Conservation (phyloP, 805 yeast species). For the Lipomyces anomalus region DNA sequence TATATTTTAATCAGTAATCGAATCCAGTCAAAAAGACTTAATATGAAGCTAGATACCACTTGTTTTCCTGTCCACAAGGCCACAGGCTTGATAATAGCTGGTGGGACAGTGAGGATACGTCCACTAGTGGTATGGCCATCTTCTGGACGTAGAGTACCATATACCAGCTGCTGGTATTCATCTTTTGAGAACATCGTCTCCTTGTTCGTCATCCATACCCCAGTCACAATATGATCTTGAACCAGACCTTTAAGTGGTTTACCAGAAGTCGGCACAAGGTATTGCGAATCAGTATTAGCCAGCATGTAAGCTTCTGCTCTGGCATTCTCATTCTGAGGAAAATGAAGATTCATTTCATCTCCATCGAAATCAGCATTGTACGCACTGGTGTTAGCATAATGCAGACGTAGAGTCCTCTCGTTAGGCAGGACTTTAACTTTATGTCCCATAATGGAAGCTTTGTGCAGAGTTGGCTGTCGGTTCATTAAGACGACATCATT, state of each 20-base stretch:
- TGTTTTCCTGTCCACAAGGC: conserved; percentile 99
- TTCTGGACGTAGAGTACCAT: conserved; percentile 93
- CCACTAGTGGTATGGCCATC: conserved; percentile 84
- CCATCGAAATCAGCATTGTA: conserved; percentile 99
- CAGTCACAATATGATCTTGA: conserved; percentile 98
- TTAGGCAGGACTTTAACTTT: conserved; percentile 94
- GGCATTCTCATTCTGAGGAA: conserved; percentile 97
- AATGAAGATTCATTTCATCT: conserved; percentile 99
- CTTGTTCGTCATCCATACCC: conserved; percentile 95
- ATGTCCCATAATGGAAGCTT: conserved; percentile 99
- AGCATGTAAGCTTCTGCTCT: conserved; percentile 90
- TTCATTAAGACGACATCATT: conserved; percentile 96
- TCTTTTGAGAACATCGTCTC: conserved; percentile 89
- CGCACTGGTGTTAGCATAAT: conserved; percentile 98
- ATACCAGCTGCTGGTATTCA: conserved; percentile 85
- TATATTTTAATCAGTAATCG: too few species aligned
- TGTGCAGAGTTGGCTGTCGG: conserved; percentile 98
- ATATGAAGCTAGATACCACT: too few species aligned
- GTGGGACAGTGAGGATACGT: conserved; percentile 71
- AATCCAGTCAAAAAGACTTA: too few species aligned
- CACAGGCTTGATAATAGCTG: conserved; percentile 78
- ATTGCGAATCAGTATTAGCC: conserved; percentile 97
- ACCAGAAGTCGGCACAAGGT: conserved; percentile 97
- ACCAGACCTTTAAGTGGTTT: conserved; percentile 97
- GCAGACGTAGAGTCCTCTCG: conserved; percentile 92